Evolutionary conservation across 495 filamentous ascomycete species (phyloP), one percentile per base, ranked within the genome.

Genomic region (Penicillium paradoxum): DNA sequence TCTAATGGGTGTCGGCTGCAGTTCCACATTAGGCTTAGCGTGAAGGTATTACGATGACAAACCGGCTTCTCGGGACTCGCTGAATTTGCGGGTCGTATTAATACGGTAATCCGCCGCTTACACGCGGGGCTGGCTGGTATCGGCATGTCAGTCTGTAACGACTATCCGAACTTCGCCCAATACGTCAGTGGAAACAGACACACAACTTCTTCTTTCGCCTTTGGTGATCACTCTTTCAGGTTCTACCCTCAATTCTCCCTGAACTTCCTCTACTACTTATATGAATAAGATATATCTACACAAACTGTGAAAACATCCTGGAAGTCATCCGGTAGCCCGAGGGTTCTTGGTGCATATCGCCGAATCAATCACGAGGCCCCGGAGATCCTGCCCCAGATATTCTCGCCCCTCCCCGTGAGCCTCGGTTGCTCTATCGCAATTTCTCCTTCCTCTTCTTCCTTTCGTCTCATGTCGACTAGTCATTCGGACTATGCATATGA

Each of bases 91-190:
- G 37, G 24, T 18, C 47, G 52, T 65, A 57, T 38, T 24, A 7
- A 49, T 58, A 56, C 47, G 5, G 55, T 57, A 52, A 49, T 58
- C 17, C 38, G 4, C 15, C 63, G 60, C 57, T 38, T 59, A 59
- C 48, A 40, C 10, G 50, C 62, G 58, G 62, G 42, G 24, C 8
- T 52, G 50, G 57, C 43, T 51, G 55, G 71, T 73, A 72, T 72
- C 71, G 71, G 71, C 69, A 70, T 55, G 67, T 69, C 64, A 71
- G 59, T 56, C 34, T 42, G 57, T 68, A 67, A 27, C 11, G 9
- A 25, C 29, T 54, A 53, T 32, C 58, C 57, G 58, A 58, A 51
- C 30, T 34, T 47, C 54, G 54, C 46, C 52, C 61, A 53, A 58
- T 55, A 59, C 58, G 62, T 58, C 58, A 61, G 54, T 34, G 56